A percentile compares a stretch with the other conserved stretches of the same genome.
Conservation (phyloP, 768 basidiomycete genomes). For the Phanerochaete carnosa region DNA sequence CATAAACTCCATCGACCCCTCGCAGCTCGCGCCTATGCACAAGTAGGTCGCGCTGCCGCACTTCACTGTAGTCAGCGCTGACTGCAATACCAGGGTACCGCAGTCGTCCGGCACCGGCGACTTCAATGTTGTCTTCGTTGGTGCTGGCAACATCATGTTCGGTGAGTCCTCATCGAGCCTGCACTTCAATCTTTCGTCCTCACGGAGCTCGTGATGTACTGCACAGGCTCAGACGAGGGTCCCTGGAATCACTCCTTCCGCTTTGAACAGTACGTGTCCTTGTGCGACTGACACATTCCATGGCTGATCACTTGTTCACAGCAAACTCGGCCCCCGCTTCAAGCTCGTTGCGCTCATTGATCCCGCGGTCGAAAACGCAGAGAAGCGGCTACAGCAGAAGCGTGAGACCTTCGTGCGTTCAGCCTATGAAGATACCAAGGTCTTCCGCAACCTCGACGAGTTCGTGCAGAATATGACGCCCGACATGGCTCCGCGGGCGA, state of each 20-base stretch:
- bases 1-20: conserved; percentile 74
- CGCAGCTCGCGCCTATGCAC: conserved; percentile 75
- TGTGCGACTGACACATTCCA: background rate
- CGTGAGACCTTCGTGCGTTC: conserved; percentile 90
- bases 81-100: conserved; percentile 6
- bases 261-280: conserved; percentile 68
- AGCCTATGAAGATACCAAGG: conserved; percentile 86
- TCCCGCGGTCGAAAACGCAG: conserved; percentile 80
- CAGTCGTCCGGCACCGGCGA: conserved; percentile 44
- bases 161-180: conserved; percentile 40
- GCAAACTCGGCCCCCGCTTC: conserved; percentile 93
- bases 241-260: conserved; percentile 95
- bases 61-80: conserved; percentile 13
- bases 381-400: conserved; percentile 81
- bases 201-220: background rate
- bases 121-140: conserved; percentile 94
- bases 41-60: conserved; percentile 40
- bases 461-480: conserved; percentile 69
- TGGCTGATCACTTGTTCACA: conserved; percentile 23
- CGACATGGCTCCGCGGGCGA: conserved; percentile 69
- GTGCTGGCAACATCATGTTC: conserved; percentile 99
- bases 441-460: conserved; percentile 83
- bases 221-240: conserved; percentile 76
- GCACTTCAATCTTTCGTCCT: background rate
- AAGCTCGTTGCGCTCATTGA: conserved; percentile 96